Percentiles rank a stretch among this genome's conserved stretches.
phyloP scores from a whole-genome alignment of 2,329 filamentous ascomycete species.

The Endocalyx cinctus region DNA sequence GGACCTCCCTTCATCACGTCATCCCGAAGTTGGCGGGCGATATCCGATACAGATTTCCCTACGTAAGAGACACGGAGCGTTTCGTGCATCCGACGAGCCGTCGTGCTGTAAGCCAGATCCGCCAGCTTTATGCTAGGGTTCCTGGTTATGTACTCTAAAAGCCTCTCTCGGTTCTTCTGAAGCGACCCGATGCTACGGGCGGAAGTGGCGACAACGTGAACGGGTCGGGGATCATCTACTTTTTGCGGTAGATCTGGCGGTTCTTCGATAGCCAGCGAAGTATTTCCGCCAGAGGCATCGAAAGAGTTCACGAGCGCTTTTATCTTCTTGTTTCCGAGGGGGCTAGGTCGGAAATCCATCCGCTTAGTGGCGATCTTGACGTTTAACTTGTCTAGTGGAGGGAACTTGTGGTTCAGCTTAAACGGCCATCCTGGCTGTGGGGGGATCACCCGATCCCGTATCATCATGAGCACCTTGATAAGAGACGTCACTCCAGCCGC shows the following conservation, averaged over 20 bases:
- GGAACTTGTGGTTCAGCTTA: slow-evolving; percentile 5
- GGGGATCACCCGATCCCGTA: slow-evolving; percentile 38
- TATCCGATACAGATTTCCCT: slow-evolving; percentile 3
- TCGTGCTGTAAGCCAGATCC: slow-evolving; percentile 50
- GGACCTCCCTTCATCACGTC: slow-evolving; percentile 1
- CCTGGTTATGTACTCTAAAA: slow-evolving; percentile 37
- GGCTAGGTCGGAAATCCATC: slow-evolving; percentile 5
- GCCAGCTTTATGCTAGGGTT: slow-evolving; percentile 33
- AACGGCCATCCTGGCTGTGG: slow-evolving; percentile 41
- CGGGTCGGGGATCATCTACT: slow-evolving; percentile 33
- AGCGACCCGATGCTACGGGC: slow-evolving; percentile 32
- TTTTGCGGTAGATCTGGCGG: slow-evolving; percentile 24
- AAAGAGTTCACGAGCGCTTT: slow-evolving; percentile 44
- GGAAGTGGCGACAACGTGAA: slow-evolving; percentile 41
- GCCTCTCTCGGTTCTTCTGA: slow-evolving; percentile 35
- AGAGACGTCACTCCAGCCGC: slow-evolving; percentile 34
- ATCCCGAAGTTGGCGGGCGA: slow-evolving; percentile 4
- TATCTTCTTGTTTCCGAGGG: slow-evolving; percentile 1
- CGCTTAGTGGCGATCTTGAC: slow-evolving; percentile 6
- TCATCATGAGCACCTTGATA: slow-evolving; percentile 42
- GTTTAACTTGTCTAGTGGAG: too few relatives aligned
- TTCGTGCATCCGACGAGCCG: slow-evolving; percentile 38
- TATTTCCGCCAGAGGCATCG: slow-evolving; percentile 55
- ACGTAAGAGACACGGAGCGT: slow-evolving; percentile 4
- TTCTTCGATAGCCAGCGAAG: slow-evolving; percentile 46